A percentile compares a stretch with the other conserved stretches of the same genome.
These are phyloP conservation scores for Tothia fuscella DNA, from an alignment of 2,329 filamentous ascomycete species.

Conservation along the genomic window DNA sequence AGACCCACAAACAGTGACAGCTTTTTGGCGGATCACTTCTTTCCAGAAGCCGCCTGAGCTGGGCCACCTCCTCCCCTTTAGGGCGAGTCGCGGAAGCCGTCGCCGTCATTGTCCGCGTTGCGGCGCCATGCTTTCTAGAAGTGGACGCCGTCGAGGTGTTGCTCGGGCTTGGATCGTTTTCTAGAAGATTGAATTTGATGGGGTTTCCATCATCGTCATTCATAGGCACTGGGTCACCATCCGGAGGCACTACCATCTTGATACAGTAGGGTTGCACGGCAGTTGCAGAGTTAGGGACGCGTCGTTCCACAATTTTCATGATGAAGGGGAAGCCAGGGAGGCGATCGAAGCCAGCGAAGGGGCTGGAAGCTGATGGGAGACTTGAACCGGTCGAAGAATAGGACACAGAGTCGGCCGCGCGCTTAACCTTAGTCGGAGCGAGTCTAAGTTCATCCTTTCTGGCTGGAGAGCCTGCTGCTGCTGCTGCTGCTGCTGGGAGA, in stretches of 20 bases:
- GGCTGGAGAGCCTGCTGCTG: background rate
- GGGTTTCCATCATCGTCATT: constrained; percentile 22
- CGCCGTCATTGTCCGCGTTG: background rate
- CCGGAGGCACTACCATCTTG: constrained; percentile 47
- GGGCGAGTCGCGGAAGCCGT: background rate
- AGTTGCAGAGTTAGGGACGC: constrained; percentile 32
- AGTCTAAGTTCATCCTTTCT: background rate
- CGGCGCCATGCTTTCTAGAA: background rate
- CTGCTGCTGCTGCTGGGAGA: background rate
- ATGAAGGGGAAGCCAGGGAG: constrained; percentile 39
- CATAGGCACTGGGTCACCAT: constrained; percentile 33
- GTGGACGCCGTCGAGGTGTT: constrained; percentile 17
- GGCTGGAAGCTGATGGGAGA: background rate
- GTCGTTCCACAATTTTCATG: constrained; percentile 55
- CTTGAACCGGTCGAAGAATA: background rate
- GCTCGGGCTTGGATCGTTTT: constrained; percentile 26
- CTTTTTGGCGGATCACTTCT: constrained; percentile 10
- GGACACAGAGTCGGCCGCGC: background rate
- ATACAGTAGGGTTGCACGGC: constrained; percentile 45
- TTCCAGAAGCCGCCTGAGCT: background rate
- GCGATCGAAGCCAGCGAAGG: background rate
- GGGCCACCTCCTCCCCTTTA: background rate
- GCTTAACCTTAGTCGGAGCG: background rate
- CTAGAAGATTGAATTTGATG: constrained; percentile 28
- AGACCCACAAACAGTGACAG: constrained; percentile 11